Percentiles rank a stretch among this genome's conserved stretches.
Conservation (phyloP, 345 rosid genomes). For the Excoecaria agallocha region DNA sequence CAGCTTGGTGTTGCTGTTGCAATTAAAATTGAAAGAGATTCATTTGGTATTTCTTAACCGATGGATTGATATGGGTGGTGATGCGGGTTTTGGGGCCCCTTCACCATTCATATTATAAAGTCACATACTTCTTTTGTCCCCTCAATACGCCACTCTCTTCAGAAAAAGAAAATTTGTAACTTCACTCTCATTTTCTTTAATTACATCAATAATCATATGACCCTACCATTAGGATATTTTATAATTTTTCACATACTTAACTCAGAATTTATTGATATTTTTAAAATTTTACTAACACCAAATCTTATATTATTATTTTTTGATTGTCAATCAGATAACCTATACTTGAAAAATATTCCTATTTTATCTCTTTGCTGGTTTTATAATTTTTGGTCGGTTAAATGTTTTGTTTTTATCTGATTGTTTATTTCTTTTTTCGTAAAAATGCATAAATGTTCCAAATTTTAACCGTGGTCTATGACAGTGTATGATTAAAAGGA, state of each 20-base stretch:
- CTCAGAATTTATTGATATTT: too few species aligned
- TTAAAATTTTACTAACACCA: too few species aligned
- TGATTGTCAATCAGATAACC: too few species aligned
- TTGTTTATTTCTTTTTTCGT: neutral
- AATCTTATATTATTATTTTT: too few species aligned
- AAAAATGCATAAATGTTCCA: too few species aligned
- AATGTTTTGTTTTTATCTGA: neutral
- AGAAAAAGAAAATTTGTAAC: neutral
- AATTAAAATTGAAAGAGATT: conserved; percentile 32
- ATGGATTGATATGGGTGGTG: conserved; percentile 22
- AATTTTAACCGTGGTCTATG: too few species aligned
- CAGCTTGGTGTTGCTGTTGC: neutral
- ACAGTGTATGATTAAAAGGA: too few species aligned
- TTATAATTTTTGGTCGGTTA: neutral
- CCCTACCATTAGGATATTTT: too few species aligned
- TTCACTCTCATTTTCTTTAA: too few species aligned
- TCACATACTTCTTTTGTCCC: conserved; percentile 13
- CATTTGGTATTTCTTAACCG: conserved; percentile 21
- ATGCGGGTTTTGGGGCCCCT: too few species aligned
- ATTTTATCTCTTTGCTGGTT: neutral
- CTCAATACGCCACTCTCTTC: conserved; percentile 1
- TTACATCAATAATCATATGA: too few species aligned
- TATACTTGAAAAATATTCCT: neutral
- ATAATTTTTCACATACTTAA: too few species aligned
- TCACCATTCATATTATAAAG: conserved; percentile 6